Base-by-base conservation (phyloP, 352 stramenopile genomes). In the Globisporangium solare region DNA sequence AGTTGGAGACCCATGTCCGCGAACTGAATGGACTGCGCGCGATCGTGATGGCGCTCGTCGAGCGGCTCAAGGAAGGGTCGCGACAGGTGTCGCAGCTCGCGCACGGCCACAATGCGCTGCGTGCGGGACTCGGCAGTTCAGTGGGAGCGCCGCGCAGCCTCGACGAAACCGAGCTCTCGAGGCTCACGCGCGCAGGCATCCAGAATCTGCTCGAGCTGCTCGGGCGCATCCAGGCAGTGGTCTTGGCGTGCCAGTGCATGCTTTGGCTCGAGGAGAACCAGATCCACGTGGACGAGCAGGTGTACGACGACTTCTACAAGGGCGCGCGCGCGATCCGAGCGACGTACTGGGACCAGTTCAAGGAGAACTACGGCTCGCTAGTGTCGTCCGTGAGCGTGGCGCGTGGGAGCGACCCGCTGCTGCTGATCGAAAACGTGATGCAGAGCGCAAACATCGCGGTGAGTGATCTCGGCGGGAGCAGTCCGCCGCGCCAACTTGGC, bases 361-460 rank as follows among this genome's bases (percentile, higher is more conserved):
- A 87, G 48, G 76, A 82, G 4, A 78, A 77, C 60, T 91, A 88
- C 47, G 70, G 77, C 12, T 71, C 58, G 7, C 70, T 70, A 1
- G 52, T 89, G 1, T 88, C 73, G 58, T 76, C 67, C 57, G 72
- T 67, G 27, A 65, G 71, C 22, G 70, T 35, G 6, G 7, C 27
- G 4, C 7, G 73, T 31, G 20, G 20, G 18, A 14, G 48, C 10
- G 74, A 79, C 14, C 74, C 77, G 6, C 71, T 86, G 61, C 61
- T 89, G 24, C 61, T 91, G 47, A 89, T 91, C 50, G 79, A 90
- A 54, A 71, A 86, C 51, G 77, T 91, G 21, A 86, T 89, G 73
- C 78, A 89, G 46, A 88, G 81, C 53, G 82, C 82, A 12, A 70
- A 68, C 20, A 52, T 76, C 12, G 37, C 60, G 15, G 53, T 81